Base-by-base conservation (phyloP, 768 basidiomycete species). In the Butyriboletus loyo region DNA sequence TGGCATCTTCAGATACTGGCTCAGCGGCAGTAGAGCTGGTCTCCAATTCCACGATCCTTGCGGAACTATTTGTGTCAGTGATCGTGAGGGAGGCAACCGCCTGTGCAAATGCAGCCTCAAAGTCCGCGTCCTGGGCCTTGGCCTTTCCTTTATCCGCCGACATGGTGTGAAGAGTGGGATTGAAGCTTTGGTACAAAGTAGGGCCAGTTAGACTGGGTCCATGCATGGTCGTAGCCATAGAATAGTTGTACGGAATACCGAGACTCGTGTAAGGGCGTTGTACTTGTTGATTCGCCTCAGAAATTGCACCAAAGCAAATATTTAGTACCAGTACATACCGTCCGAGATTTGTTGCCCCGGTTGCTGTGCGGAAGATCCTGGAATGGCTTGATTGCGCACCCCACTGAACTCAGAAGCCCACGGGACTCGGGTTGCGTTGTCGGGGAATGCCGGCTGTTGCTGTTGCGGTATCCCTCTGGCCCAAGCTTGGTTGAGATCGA, bases 21-120 rank as follows among this genome's bases (percentile, higher is more conserved):
- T 78, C 75, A 8, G 79, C 60, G 22, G 66, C 60, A 9, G 73
- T 67, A 15, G 74, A 66, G 31, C 59, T 67, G 42, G 78, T 73
- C 25, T 77, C 73, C 11, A 84, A 69, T 64, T 86, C 84, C 21
- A 78, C 82, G 14, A 87, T 80, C 46, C 73, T 72, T 15, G 69
- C 49, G 17, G 79, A 77, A 43, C 68, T 74, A 28, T 74, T 73
- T 24, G 68, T 55, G 55, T 79, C 75, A 25, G 63, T 56, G 13
- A 72, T 62, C 14, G 70, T 67, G n/a, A 84, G 61, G 19, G 83
- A 81, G n/a, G 80, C 81, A 6, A 75, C 73, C 3, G 79, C 74
- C 59, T 87, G 80, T 11, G 83, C 85, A 69, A 92, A 92, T 10
- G 89, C 90, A n/a, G 86, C 86, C 58, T 92, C 90, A 52, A 92